Percentiles rank a stretch among this genome's conserved stretches.
These are phyloP conservation scores for Polytrichum formosum DNA, from an alignment of 225 moss, liverwort and hornwort species.

Conservation along the genomic window DNA sequence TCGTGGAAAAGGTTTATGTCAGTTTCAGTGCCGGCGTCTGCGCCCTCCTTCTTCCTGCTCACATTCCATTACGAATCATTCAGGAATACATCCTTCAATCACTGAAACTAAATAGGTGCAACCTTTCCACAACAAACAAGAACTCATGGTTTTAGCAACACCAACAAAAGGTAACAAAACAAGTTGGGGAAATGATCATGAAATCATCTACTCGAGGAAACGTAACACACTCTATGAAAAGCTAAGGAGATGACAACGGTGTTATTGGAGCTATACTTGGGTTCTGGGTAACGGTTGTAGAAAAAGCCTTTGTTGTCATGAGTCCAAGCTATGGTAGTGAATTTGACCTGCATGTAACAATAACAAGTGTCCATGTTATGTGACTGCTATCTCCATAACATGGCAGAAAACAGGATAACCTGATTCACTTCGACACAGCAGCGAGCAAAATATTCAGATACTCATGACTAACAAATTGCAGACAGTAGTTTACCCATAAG, in stretches of 20 bases:
- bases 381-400: too few relatives aligned
- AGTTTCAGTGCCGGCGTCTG: constrained; percentile 90
- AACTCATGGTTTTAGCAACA: too few relatives aligned
- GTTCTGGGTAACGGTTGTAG: constrained; percentile 85
- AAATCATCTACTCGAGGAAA: too few relatives aligned
- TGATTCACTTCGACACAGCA: background rate
- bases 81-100: background rate
- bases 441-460: background rate
- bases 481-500: constrained; percentile 54
- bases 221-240: background rate
- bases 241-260: background rate
- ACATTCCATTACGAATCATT: background rate
- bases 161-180: too few relatives aligned
- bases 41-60: constrained; percentile 41
- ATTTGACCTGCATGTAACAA: constrained; percentile 60
- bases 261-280: constrained; percentile 48
- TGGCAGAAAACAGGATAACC: too few relatives aligned
- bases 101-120: background rate
- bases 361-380: constrained; percentile 1
- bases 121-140: too few relatives aligned
- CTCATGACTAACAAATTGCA: background rate
- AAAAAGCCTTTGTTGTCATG: constrained; percentile 85
- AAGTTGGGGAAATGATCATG: too few relatives aligned
- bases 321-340: constrained; percentile 82
- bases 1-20: constrained; percentile 79